These are phyloP conservation scores for Saposhnikovia divaricata DNA, from an alignment of 129 eudicot genomes.

Conservation along the genomic window DNA sequence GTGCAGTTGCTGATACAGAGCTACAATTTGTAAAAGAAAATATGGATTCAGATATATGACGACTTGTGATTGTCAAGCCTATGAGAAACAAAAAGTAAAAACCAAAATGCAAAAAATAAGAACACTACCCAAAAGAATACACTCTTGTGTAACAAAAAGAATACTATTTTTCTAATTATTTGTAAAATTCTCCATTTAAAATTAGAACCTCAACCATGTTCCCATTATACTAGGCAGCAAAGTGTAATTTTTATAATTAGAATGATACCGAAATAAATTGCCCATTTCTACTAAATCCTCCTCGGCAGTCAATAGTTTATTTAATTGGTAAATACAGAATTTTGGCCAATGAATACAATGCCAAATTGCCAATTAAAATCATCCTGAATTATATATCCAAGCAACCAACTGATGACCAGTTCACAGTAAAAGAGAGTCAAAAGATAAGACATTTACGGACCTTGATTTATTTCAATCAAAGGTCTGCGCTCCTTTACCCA, in stretches of 20 bases:
- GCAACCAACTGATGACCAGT: neutral
- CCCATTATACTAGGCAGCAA: neutral
- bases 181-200: neutral
- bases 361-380: neutral
- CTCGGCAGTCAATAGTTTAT: neutral
- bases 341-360: neutral
- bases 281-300: neutral
- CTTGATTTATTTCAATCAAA: slow-evolving; percentile 60
- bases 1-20: slow-evolving; percentile 60
- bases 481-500: slow-evolving; percentile 95
- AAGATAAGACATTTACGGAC: slow-evolving; percentile 22
- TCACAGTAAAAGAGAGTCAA: neutral
- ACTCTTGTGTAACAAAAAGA: neutral
- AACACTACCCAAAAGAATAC: neutral
- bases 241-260: neutral
- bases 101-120: neutral
- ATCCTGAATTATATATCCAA: neutral
- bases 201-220: neutral
- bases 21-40: slow-evolving; percentile 36
- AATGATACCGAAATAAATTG: neutral
- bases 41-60: neutral
- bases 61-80: neutral
- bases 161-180: neutral
- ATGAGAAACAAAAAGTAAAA: neutral
- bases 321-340: neutral